Evolutionary conservation across 2,329 filamentous ascomycete species (phyloP).

Genomic region (Aspergillus sclerotialis): DNA sequence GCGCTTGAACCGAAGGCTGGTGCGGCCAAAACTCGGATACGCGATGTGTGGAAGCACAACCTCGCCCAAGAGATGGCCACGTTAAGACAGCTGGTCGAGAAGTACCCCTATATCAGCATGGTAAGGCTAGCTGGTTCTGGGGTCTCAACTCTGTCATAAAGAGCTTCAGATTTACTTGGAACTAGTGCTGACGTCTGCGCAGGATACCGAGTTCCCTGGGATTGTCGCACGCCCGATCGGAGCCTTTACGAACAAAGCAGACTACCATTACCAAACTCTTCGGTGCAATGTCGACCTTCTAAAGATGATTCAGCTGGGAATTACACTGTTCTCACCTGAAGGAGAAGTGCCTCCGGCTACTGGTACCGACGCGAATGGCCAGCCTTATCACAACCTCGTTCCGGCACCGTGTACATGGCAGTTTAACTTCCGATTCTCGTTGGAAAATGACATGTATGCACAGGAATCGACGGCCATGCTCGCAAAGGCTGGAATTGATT

Average conservation of each 20-base stretch:
- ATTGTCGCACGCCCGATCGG: slow-evolving; percentile 95
- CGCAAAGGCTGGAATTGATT: slow-evolving; percentile 87
- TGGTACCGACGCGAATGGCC: slow-evolving; percentile 46
- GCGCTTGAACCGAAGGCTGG: slow-evolving; percentile 51
- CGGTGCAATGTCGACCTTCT: slow-evolving; percentile 95
- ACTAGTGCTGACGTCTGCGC: slow-evolving; percentile 13
- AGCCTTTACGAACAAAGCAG: slow-evolving; percentile 86
- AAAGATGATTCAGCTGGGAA: slow-evolving; percentile 93
- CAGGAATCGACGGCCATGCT: slow-evolving; percentile 90
- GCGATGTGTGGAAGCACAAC: slow-evolving; percentile 94
- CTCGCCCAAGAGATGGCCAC: slow-evolving; percentile 83
- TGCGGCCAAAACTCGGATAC: slow-evolving; percentile 69
- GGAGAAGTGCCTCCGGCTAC: slow-evolving; percentile 77
- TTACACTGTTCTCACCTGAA: slow-evolving; percentile 86
- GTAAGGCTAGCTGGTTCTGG: slow-evolving; percentile 46
- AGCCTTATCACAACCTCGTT: slow-evolving; percentile 47
- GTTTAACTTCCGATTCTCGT: slow-evolving; percentile 96
- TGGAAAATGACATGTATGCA: slow-evolving; percentile 96
- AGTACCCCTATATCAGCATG: slow-evolving; percentile 96
- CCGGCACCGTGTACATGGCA: slow-evolving; percentile 87
- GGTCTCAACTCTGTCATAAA: neutral
- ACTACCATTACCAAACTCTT: slow-evolving; percentile 97
- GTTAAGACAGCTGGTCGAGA: slow-evolving; percentile 74
- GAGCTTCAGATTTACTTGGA: neutral
- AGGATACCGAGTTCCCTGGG: slow-evolving; percentile 99